phyloP scores from a whole-genome alignment of 2,329 filamentous ascomycete genomes.

The Penicillium corylophilum region DNA sequence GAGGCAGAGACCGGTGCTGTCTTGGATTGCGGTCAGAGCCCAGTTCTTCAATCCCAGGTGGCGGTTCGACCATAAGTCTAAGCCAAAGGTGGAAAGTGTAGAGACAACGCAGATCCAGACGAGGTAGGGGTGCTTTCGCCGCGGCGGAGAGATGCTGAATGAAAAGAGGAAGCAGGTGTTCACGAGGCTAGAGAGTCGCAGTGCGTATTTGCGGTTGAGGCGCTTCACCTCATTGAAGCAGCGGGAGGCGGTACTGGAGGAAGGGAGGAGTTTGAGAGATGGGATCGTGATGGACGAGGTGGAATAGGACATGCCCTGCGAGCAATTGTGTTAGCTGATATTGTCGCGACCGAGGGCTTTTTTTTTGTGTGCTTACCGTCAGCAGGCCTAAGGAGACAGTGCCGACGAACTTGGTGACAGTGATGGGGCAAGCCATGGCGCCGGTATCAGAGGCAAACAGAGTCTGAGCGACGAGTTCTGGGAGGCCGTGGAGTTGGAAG shows the following conservation, averaged over 20 bases:
- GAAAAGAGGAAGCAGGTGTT: conserved; percentile 72
- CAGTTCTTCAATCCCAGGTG: conserved; percentile 51
- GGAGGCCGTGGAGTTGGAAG: not conserved
- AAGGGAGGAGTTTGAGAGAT: conserved; percentile 75
- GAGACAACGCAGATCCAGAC: conserved; percentile 74
- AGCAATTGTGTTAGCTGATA: conserved; percentile 11
- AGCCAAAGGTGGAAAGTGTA: conserved; percentile 46
- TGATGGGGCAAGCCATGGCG: conserved; percentile 68
- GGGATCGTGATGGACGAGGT: conserved; percentile 76
- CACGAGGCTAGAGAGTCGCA: conserved; percentile 67
- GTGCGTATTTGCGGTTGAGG: conserved; percentile 64
- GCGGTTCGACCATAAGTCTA: conserved; percentile 73
- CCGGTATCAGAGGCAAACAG: not conserved
- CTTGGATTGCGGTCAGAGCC: conserved; percentile 43
- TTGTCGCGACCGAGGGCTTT: not conserved
- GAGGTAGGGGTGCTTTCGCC: conserved; percentile 81
- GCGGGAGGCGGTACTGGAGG: conserved; percentile 67
- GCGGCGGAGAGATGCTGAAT: conserved; percentile 71
- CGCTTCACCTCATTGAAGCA: conserved; percentile 68
- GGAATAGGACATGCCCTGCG: conserved; percentile 83
- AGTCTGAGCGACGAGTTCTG: not conserved
- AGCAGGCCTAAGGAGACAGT: conserved; percentile 84
- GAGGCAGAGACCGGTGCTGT: conserved; percentile 31
- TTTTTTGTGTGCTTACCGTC: conserved; percentile 62
- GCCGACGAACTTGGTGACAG: conserved; percentile 87